Evolutionary conservation across 2,329 filamentous ascomycete genomes (phyloP), one percentile per base, ranked within the genome.

Genomic region (Macrophomina pseudophaseolina): DNA sequence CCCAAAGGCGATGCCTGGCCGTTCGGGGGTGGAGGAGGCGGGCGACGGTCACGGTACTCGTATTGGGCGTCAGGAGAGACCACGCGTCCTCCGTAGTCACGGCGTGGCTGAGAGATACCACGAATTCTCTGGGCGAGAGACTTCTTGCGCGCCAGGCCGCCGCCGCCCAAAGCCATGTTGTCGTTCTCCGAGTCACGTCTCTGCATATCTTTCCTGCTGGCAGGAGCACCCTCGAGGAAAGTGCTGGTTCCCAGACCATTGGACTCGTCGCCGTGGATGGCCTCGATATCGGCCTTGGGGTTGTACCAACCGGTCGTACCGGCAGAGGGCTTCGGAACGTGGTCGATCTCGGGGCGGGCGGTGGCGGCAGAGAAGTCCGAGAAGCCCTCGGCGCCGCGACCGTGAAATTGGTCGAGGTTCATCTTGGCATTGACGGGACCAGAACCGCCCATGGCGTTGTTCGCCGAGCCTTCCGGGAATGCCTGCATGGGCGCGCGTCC

Each of bases 401-500:
- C 95, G 83, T 97, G 89, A 78, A 97, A 93, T n/a, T 90, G 87
- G 66, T 92, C 89, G 72, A 97, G 89, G 75, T 98, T 92, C 32
- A 95, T 89, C 68, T 90, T 88, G 63, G 85, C 85, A 74, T 96
- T 94, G 62, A 96, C 79, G 1, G 95, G 94, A 1, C 94, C 95
- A 14, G 92, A 85, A 12, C 95, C 95, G 66, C 94, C 94, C 12
- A 99, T 81, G 1, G 90, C 90, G 83, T 97, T 98, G 83, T 99
- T 99, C 68, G 91, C 86, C 1, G 93, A 97, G 73, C 91, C 93
- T 74, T 92, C 92, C 28, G 95, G 93, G 79, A 98, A 99, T 1
- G 95, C 95, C 77, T 97, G 90, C 93, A 99, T 97, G 0, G 95
- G 95, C 6, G 95, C 93, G 65, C 91, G 89, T 68, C 90, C 88